Evolutionary conservation across 441 rosid species (phyloP).

Genomic region (Macaranga tanarius): DNA sequence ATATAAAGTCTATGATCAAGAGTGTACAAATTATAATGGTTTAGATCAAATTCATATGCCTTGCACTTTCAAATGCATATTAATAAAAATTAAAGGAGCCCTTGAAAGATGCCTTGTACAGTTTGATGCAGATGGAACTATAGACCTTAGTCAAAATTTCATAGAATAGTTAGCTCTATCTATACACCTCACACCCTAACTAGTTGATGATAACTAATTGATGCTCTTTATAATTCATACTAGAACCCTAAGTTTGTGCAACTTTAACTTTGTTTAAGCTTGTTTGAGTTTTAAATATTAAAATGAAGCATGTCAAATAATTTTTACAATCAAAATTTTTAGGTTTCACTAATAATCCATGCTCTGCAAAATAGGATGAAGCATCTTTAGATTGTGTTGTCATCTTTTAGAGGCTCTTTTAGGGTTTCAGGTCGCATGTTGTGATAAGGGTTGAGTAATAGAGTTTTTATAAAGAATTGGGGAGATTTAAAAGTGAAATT

Average conservation of each 20-base stretch:
- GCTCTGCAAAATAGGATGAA: no score
- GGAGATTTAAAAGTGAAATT: no score
- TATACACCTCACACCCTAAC: not conserved
- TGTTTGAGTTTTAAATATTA: constrained; percentile 2
- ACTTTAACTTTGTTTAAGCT: not conserved
- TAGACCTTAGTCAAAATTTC: not conserved
- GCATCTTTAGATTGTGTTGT: no score
- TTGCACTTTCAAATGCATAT: not conserved
- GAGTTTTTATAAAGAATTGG: no score
- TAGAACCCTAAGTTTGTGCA: no score
- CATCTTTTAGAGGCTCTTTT: no score
- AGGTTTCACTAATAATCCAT: not conserved
- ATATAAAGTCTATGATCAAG: not conserved
- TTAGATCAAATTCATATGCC: not conserved
- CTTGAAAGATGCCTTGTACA: not conserved
- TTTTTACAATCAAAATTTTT: not conserved
- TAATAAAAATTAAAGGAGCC: no score
- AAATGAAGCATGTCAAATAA: not conserved
- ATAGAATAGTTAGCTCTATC: not conserved
- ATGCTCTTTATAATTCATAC: no score
- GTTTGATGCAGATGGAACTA: not conserved
- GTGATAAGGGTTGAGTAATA: no score
- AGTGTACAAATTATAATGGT: not conserved
- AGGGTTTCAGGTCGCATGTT: no score
- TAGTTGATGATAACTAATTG: not conserved